Conservation (phyloP, 345 rosid species). For the rapeseed (Brassica napus) region Da-Ae NC_063445.1:3976501-3977000, state of each 20-base stretch:
- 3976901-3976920: neutral
- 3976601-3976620: constrained; percentile 74
- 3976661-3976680: constrained; percentile 82
- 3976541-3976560: constrained; percentile 47
- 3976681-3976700: constrained; percentile 90
- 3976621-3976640: constrained; percentile 69
- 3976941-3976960: constrained; percentile 50
- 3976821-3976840: neutral
- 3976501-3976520: neutral
- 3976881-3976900: neutral
- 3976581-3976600: constrained; percentile 66
- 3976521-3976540: neutral
- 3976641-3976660: constrained; percentile 82
- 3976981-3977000: constrained; percentile 76
- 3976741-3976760: neutral
- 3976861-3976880: neutral
- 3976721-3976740: constrained; percentile 59
- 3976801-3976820: neutral
- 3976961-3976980: constrained; percentile 61
- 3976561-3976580: constrained; percentile 46
- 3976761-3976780: neutral
- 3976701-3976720: constrained; percentile 89
- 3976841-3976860: no score
- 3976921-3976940: neutral
- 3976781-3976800: neutral